Percentiles rank a stretch among this genome's conserved stretches.
These are phyloP conservation scores for Amanita rimosa DNA, from an alignment of 768 basidiomycete species.

Conservation along the genomic window DNA sequence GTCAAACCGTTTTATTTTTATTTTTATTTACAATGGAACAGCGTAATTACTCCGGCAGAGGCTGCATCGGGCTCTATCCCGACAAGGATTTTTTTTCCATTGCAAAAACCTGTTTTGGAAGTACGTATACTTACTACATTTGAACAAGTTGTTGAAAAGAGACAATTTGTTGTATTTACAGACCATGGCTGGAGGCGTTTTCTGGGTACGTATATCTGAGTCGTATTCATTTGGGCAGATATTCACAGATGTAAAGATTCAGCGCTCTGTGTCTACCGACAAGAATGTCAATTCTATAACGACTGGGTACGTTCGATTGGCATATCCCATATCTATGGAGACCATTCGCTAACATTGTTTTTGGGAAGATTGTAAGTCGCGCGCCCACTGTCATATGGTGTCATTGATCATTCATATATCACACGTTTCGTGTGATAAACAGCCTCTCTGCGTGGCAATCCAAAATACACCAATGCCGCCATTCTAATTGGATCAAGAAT, in stretches of 20 bases:
- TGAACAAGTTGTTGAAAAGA: neutral
- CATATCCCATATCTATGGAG: no score
- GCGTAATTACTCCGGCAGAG: constrained; percentile 30
- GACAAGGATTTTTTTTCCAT: constrained; percentile 30
- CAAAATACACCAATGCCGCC: constrained; percentile 34
- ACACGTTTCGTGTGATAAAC: neutral
- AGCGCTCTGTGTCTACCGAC: neutral
- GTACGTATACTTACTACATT: constrained; percentile 22
- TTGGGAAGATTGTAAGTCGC: neutral
- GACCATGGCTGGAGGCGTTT: constrained; percentile 44
- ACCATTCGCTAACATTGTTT: no score
- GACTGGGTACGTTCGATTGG: neutral
- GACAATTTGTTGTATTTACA: constrained; percentile 13
- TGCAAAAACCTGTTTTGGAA: constrained; percentile 29
- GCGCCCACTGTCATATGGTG: neutral
- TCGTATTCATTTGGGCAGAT: constrained; percentile 34
- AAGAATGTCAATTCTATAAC: neutral
- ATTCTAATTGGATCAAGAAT: constrained; percentile 33
- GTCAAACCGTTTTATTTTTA: neutral
- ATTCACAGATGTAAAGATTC: constrained; percentile 19
- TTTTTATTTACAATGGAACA: constrained; percentile 11
- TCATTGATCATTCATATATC: neutral
- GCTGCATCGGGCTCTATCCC: constrained; percentile 25
- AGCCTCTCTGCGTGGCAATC: constrained; percentile 36
- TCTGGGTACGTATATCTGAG: constrained; percentile 30